Base-by-base conservation (phyloP, 257 asterid genomes). In the Leptodermis oblonga region DNA sequence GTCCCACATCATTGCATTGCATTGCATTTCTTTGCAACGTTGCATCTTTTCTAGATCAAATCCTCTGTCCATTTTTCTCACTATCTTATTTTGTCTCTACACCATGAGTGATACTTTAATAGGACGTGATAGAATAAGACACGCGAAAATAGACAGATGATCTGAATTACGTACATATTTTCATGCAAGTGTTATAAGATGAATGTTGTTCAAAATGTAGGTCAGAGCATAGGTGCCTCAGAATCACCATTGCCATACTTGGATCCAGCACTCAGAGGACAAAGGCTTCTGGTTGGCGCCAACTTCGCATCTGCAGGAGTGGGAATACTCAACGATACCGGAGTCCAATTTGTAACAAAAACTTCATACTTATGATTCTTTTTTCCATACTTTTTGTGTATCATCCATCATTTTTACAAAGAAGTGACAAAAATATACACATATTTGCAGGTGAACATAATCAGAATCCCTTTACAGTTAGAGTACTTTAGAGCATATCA, bases 271-370 rank as follows among this genome's bases (percentile, higher is more conserved):
- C 88, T 87, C 25, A 78, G 46, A 62, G 95, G 89, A 9, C 77
- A 76, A 64, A 90, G 73, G n/a, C 85, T 86, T 64, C 74, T 85
- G 15, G 76, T 80, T 67, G 97, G 97, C 23, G 95, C 95, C 59
- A 90, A 90, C 70, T 90, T 87, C 67, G 97, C 97, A 53, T 90
- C 97, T 13, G 95, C 93, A 6, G 97, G 97, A 18, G 88, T 90
- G 65, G 95, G 92, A 76, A 78, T 90, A 66, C 92, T 90, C 34
- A 90, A 90, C 69, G 97, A 90, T 75, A 87, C 95, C 33, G 97
- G 97, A 72, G 59, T 87, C 73, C 97, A 90, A 67, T 90, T 90
- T 65, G 97, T 90, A 86, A 79, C 78, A 72, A 62, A 65, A 33
- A n/a, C n/a, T n/a, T n/a, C n/a, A n/a, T n/a, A n/a, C n/a, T n/a